Conservation (phyloP, 2,329 filamentous ascomycete genomes). For the Cercospora berteroae region DNA sequence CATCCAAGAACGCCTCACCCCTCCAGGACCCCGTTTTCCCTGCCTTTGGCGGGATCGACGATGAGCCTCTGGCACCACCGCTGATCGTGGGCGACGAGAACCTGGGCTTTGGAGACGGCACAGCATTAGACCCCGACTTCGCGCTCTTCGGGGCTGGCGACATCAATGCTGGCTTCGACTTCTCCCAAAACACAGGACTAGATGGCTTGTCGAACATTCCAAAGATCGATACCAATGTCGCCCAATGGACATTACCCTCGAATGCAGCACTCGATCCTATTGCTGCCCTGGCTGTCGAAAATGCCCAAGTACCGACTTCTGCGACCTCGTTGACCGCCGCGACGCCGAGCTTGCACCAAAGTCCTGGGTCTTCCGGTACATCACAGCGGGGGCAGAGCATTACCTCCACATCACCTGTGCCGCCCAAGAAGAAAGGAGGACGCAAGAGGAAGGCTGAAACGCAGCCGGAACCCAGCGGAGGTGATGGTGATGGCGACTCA, state of each 20-base stretch:
- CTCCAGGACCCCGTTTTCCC: slow-evolving; percentile 35
- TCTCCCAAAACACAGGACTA: slow-evolving; percentile 25
- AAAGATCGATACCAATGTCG: slow-evolving; percentile 29
- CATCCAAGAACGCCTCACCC: slow-evolving; percentile 39
- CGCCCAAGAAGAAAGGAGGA: slow-evolving; percentile 37
- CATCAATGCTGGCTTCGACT: slow-evolving; percentile 32
- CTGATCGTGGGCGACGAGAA: slow-evolving; percentile 37
- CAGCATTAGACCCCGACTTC: slow-evolving; percentile 19
- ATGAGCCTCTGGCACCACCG: slow-evolving; percentile 33
- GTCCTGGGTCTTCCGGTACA: slow-evolving; percentile 31
- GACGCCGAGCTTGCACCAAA: slow-evolving; percentile 33
- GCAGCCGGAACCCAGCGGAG: slow-evolving; percentile 19
- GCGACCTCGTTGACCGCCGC: slow-evolving; percentile 22
- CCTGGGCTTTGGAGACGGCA: slow-evolving; percentile 29
- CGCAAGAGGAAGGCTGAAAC: slow-evolving; percentile 39
- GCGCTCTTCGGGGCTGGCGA: slow-evolving; percentile 32
- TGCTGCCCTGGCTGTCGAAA: slow-evolving; percentile 26
- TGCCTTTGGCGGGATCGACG: slow-evolving; percentile 25
- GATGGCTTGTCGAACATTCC: slow-evolving; percentile 23
- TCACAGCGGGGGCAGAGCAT: slow-evolving; percentile 33
- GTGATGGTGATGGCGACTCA: slow-evolving; percentile 49
- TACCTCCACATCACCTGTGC: slow-evolving; percentile 35
- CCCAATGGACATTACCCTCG: slow-evolving; percentile 29
- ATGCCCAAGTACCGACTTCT: slow-evolving; percentile 19
- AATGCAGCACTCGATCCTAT: slow-evolving; percentile 20